These are phyloP conservation scores for Luzula sylvatica DNA, from an alignment of 176 grass and related monocot species.

Conservation along the genomic window DNA sequence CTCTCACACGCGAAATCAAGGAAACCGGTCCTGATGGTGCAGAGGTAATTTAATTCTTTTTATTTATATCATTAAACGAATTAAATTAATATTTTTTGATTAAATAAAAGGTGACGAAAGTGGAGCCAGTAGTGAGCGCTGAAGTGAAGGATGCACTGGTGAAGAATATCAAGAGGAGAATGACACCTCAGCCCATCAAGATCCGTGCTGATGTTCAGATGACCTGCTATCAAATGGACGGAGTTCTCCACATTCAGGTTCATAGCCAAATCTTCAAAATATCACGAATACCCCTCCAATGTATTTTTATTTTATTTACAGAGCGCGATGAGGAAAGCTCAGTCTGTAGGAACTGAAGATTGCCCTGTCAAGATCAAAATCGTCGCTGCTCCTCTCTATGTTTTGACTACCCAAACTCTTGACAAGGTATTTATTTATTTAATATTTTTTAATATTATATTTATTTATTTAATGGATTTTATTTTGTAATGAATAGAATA, in stretches of 20 bases:
- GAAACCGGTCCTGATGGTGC: constrained; percentile 50
- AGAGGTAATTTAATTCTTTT: constrained; percentile 28
- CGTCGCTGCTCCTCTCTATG: constrained; percentile 85
- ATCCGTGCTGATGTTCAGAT: constrained; percentile 87
- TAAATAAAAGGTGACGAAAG: constrained; percentile 61
- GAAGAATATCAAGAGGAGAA: constrained; percentile 79
- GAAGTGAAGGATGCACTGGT: constrained; percentile 80
- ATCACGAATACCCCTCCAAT: not conserved
- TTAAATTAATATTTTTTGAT: not conserved
- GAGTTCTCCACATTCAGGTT: constrained; percentile 93
- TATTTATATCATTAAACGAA: not conserved
- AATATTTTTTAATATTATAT: constrained; percentile 3
- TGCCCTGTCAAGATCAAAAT: constrained; percentile 90
- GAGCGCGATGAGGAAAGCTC: constrained; percentile 86
- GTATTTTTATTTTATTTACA: constrained; percentile 18
- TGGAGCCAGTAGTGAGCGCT: constrained; percentile 50
- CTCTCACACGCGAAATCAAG: constrained; percentile 39
- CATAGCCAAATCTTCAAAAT: not conserved
- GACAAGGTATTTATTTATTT: constrained; percentile 48
- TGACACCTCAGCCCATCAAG: constrained; percentile 88
- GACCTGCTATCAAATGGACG: constrained; percentile 90
- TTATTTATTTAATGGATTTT: constrained; percentile 1
- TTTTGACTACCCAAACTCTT: constrained; percentile 82
- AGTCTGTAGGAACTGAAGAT: constrained; percentile 62
- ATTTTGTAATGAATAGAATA: constrained; percentile 29